Percentiles rank a stretch among this genome's conserved stretches.
Conservation (phyloP, 2,329 filamentous ascomycete genomes). For the Curvularia hawaiiensis region DNA sequence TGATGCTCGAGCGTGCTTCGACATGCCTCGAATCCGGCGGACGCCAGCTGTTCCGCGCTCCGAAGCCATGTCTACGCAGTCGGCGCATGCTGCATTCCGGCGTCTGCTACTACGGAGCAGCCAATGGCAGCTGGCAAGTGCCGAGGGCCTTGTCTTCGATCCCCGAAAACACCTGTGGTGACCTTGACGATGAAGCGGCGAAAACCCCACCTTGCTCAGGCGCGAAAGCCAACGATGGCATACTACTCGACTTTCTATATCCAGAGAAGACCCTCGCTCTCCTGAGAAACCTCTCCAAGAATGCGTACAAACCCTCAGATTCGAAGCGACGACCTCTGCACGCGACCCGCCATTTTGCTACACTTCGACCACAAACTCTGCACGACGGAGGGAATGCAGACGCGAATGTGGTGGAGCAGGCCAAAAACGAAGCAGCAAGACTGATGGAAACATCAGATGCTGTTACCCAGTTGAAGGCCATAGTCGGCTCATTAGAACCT, state of each 20-base stretch:
- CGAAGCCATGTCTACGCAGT: conserved; percentile 46
- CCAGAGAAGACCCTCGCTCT: conserved; percentile 52
- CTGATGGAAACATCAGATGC: conserved; percentile 24
- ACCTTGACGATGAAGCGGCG: conserved; percentile 15
- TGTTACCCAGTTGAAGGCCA: conserved; percentile 23
- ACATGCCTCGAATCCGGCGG: conserved; percentile 64
- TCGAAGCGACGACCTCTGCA: conserved; percentile 29
- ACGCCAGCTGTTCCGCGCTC: conserved; percentile 55
- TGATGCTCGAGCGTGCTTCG: conserved; percentile 65
- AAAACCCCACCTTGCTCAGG: conserved; percentile 9
- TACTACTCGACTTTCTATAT: conserved; percentile 55
- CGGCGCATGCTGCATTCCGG: conserved; percentile 59
- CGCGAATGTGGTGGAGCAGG: conserved; percentile 16
- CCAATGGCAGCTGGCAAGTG: conserved; percentile 50
- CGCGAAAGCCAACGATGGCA: conserved; percentile 12
- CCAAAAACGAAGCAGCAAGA: conserved; percentile 27
- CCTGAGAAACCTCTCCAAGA: conserved; percentile 36
- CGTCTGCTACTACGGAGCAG: conserved; percentile 62
- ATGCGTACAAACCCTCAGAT: conserved; percentile 31
- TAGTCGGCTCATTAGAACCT: conserved; percentile 20
- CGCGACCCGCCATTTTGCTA: conserved; percentile 36
- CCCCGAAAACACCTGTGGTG: conserved; percentile 16
- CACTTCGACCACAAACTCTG: conserved; percentile 20
- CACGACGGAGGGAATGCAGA: conserved; percentile 14
- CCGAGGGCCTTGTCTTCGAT: conserved; percentile 32